phyloP scores from a whole-genome alignment of 1,139 yeast species.

The Hyphopichia burtonii region DNA sequence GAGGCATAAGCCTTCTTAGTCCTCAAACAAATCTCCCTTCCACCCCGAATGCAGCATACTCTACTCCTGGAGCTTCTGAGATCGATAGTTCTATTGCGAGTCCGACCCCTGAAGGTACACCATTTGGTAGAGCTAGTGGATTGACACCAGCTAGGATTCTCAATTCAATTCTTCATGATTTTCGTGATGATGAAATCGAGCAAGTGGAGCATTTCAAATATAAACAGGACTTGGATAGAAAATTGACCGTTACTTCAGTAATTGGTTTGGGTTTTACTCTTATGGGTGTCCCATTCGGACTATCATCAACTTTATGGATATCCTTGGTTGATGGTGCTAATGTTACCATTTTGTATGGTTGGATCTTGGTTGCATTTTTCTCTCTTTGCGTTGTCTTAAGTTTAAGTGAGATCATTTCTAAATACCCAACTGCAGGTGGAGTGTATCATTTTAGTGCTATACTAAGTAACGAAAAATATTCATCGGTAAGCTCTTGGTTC shows the following conservation, averaged over 20 bases:
- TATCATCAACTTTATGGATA: slow-evolving; percentile 68
- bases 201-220: slow-evolving; percentile 69
- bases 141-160: slow-evolving; percentile 19
- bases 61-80: background rate
- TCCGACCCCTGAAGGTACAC: background rate
- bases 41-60: background rate
- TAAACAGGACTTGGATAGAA: slow-evolving; percentile 65
- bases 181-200: slow-evolving; percentile 45
- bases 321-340: slow-evolving; percentile 73
- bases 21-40: background rate
- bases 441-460: slow-evolving; percentile 76
- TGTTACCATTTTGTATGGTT: slow-evolving; percentile 69
- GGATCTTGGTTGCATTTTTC: slow-evolving; percentile 61
- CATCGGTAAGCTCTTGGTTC: slow-evolving; percentile 63
- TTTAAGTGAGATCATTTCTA: slow-evolving; percentile 68
- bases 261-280: slow-evolving; percentile 73
- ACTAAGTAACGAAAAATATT: slow-evolving; percentile 55
- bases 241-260: slow-evolving; percentile 63
- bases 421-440: slow-evolving; percentile 73
- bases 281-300: slow-evolving; percentile 78
- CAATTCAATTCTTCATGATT: slow-evolving; percentile 18
- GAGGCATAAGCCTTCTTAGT: background rate
- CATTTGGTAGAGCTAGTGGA: slow-evolving; percentile 9
- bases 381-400: slow-evolving; percentile 64
- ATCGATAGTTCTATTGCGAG: background rate